Percentiles rank a stretch among this genome's conserved stretches.
These are phyloP conservation scores for Fraxinus floribunda DNA, from an alignment of 305 asterid species.

Conservation along the genomic window DNA sequence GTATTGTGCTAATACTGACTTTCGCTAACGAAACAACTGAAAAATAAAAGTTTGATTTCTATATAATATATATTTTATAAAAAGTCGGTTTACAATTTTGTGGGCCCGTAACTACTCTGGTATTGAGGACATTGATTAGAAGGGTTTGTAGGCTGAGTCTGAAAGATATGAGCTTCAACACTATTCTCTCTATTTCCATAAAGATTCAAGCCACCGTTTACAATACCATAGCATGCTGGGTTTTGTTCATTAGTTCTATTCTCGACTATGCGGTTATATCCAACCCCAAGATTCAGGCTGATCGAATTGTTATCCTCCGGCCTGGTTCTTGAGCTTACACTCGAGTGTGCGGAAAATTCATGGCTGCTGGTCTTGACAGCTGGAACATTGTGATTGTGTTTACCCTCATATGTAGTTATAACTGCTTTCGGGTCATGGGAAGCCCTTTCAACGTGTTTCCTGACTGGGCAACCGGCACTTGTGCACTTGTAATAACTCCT, in stretches of 20 bases:
- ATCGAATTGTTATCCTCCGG: constrained; percentile 48
- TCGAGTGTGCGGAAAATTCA: constrained; percentile 44
- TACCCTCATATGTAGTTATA: constrained; percentile 94
- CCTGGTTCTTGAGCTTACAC: constrained; percentile 41
- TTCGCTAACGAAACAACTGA: constrained; percentile 24
- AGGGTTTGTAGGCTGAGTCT: constrained; percentile 57
- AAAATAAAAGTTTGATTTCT: constrained; percentile 19
- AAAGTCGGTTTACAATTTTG: constrained; percentile 32
- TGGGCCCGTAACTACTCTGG: constrained; percentile 74
- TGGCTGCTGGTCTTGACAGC: constrained; percentile 65
- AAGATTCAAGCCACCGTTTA: constrained; percentile 58
- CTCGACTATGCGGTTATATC: constrained; percentile 37
- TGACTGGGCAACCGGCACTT: constrained; percentile 77
- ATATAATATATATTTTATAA: constrained; percentile 25
- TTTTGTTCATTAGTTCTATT: constrained; percentile 38
- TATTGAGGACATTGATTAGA: constrained; percentile 62
- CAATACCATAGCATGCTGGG: constrained; percentile 54
- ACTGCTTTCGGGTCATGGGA: constrained; percentile 95
- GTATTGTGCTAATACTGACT: neutral
- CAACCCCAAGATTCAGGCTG: constrained; percentile 88
- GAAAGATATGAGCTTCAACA: constrained; percentile 51
- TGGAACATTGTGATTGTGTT: constrained; percentile 95
- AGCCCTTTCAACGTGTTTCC: constrained; percentile 97
- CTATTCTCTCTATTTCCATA: constrained; percentile 54
- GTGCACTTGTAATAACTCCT: constrained; percentile 99